Percentiles rank a stretch among this genome's conserved stretches.
These are phyloP conservation scores for Trichoderma reesei DNA, from an alignment of 495 filamentous ascomycete genomes.

Conservation along the genomic window DNA sequence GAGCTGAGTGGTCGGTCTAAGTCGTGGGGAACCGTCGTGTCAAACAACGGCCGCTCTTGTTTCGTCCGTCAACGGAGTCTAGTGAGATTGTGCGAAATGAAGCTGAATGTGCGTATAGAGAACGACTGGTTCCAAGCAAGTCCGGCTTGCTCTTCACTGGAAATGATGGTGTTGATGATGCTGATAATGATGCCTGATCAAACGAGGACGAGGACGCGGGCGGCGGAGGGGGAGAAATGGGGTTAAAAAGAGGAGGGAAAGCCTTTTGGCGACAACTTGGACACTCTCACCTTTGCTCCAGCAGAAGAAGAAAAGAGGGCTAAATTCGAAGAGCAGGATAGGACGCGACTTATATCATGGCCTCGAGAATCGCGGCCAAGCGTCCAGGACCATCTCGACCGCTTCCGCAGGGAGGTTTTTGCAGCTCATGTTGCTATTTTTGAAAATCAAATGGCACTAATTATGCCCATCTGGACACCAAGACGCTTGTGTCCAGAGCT, in stretches of 20 bases:
- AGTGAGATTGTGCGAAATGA: neutral
- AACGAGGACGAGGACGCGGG: conserved; percentile 21
- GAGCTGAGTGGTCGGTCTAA: conserved; percentile 7
- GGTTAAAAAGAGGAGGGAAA: conserved; percentile 11
- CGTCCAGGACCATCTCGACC: conserved; percentile 13
- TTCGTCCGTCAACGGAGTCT: conserved; percentile 5
- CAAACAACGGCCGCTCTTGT: conserved; percentile 6
- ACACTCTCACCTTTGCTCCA: conserved; percentile 30
- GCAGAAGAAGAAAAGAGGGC: conserved; percentile 17
- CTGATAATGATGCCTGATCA: neutral
- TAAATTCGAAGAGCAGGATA: conserved; percentile 22
- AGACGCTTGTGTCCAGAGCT: conserved; percentile 12
- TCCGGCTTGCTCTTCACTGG: conserved; percentile 40
- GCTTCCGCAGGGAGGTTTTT: conserved; percentile 16
- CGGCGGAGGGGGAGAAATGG: conserved; percentile 13
- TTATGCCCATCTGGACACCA: conserved; percentile 6
- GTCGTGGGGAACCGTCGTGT: neutral
- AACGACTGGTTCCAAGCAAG: conserved; percentile 45
- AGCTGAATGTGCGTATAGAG: conserved; percentile 18
- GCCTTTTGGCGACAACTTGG: conserved; percentile 30
- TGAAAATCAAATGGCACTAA: conserved; percentile 17
- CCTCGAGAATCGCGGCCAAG: conserved; percentile 14
- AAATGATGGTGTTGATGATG: conserved; percentile 18
- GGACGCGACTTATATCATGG: conserved; percentile 44
- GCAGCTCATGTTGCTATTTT: conserved; percentile 23